Evolutionary conservation across 2,329 filamentous ascomycete genomes (phyloP).

Genomic region (Apiospora sp.): DNA sequence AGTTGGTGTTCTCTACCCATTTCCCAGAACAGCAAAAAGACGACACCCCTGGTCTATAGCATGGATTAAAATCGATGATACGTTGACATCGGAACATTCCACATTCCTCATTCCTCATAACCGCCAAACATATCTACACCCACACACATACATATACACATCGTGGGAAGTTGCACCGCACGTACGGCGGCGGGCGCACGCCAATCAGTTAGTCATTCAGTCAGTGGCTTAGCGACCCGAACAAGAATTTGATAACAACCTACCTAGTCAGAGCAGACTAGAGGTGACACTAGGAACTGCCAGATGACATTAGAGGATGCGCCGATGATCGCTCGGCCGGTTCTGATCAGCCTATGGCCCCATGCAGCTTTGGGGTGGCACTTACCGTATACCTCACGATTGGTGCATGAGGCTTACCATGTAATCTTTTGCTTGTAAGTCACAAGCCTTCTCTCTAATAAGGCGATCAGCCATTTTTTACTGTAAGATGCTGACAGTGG

Average conservation of each 20-base stretch:
- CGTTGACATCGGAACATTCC: background rate
- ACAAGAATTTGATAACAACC: background rate
- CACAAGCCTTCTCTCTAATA: background rate
- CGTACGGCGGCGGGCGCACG: background rate
- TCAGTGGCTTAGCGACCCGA: background rate
- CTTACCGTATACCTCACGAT: slow-evolving; percentile 13
- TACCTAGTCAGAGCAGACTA: background rate
- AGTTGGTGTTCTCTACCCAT: slow-evolving; percentile 6
- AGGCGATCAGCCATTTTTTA: background rate
- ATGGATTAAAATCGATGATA: slow-evolving; percentile 11
- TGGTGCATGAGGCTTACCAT: slow-evolving; percentile 10
- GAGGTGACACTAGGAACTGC: background rate
- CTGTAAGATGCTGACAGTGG: slow-evolving; percentile 15
- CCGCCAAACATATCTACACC: background rate
- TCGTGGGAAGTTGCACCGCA: background rate
- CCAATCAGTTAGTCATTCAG: slow-evolving; percentile 10
- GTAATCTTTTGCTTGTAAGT: slow-evolving; percentile 4
- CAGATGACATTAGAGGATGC: slow-evolving; percentile 8
- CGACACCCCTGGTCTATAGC: background rate
- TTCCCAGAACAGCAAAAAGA: slow-evolving; percentile 11
- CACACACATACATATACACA: background rate
- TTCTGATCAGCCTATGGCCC: background rate
- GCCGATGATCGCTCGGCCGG: background rate
- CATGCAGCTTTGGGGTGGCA: background rate
- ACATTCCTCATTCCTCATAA: background rate